Percentiles rank a stretch among this genome's conserved stretches.
These are phyloP conservation scores for Capsicum chinense DNA, from an alignment of 257 asterid species.

Conservation along the genomic window DNA sequence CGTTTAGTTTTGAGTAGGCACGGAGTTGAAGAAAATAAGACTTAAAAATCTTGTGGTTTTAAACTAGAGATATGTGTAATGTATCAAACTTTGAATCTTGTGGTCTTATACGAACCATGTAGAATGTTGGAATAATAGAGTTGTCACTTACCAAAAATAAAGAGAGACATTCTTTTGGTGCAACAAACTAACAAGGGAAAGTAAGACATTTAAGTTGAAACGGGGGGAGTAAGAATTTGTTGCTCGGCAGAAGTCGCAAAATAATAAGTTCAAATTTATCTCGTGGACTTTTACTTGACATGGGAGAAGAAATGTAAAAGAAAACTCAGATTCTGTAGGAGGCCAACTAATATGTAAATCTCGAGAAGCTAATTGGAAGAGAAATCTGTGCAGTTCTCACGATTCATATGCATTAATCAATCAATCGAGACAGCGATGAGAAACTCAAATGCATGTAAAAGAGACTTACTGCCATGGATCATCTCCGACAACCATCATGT, in stretches of 20 bases:
- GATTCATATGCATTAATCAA: not conserved
- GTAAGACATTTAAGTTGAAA: no score
- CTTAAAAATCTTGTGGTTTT: no score
- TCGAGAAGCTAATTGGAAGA: not conserved
- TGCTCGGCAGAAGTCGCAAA: constrained; percentile 7
- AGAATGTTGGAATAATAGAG: no score
- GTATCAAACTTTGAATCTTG: no score
- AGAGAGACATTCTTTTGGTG: no score
- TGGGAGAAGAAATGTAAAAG: not conserved
- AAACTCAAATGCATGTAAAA: not conserved
- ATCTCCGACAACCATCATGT: constrained; percentile 97
- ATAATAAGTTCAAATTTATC: constrained; percentile 5
- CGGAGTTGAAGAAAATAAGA: no score
- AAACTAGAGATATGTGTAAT: no score
- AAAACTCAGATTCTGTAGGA: not conserved
- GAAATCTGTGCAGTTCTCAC: not conserved
- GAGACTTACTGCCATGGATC: constrained; percentile 97
- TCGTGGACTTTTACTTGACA: not conserved
- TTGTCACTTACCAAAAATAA: no score
- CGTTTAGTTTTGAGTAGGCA: no score
- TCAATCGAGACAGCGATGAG: constrained; percentile 1
- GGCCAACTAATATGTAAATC: not conserved
- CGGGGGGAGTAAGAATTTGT: not conserved
- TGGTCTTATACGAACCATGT: no score
- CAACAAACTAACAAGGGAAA: no score